These are phyloP conservation scores for Apiospora malaysiana DNA, from an alignment of 2,329 filamentous ascomycete species.

Conservation along the genomic window DNA sequence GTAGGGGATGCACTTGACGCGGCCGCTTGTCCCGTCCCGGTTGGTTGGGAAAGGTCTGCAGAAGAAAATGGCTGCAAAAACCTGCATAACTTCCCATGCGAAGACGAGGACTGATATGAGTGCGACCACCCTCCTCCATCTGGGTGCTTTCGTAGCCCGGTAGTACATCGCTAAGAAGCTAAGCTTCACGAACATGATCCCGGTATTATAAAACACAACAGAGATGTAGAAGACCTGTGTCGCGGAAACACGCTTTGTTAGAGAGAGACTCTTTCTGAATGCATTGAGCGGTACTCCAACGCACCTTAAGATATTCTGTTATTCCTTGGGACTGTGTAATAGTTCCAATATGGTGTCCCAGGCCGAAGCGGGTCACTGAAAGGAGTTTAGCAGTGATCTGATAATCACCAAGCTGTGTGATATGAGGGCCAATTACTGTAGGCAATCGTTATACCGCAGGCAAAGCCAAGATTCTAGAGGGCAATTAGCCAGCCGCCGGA, in stretches of 20 bases:
- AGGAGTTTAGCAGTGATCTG: not conserved
- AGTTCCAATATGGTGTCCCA: conserved; percentile 10
- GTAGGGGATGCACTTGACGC: not conserved
- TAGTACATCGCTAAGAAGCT: conserved; percentile 13
- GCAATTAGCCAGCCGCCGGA: not conserved
- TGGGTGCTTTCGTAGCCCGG: not conserved
- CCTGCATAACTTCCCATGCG: not conserved
- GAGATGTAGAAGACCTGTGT: conserved; percentile 3
- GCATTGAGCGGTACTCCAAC: not conserved
- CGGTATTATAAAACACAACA: conserved; percentile 1
- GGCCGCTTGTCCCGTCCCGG: not conserved
- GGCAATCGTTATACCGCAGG: not conserved
- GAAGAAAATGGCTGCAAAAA: conserved; percentile 1
- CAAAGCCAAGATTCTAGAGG: not conserved
- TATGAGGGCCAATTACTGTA: not conserved
- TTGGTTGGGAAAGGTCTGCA: not conserved
- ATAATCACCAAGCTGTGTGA: not conserved
- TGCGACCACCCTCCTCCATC: not conserved
- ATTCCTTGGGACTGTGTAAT: not conserved
- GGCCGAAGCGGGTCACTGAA: conserved; percentile 13
- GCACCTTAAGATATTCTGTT: conserved; percentile 9
- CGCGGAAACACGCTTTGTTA: not conserved
- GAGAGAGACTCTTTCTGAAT: not conserved
- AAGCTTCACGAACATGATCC: conserved; percentile 16
- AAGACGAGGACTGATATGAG: not conserved